Evolutionary conservation across 257 asterid genomes (phyloP).

Genomic region (Solanum chaucha): DNA sequence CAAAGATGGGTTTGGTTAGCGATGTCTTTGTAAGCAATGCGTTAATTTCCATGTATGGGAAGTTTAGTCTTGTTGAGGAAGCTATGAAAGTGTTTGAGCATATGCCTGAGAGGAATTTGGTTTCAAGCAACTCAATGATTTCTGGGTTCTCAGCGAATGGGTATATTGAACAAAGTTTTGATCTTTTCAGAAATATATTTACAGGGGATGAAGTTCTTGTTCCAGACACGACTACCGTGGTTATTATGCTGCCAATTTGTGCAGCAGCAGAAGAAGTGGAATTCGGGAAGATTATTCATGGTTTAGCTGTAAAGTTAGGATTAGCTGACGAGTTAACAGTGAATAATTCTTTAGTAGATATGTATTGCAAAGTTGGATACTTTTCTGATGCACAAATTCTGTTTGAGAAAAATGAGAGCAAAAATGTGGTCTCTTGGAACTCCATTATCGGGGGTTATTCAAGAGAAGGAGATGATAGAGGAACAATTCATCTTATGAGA

Average conservation of each 20-base stretch:
- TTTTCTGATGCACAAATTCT: slow-evolving; percentile 11
- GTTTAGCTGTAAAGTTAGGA: slow-evolving; percentile 16
- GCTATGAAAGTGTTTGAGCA: slow-evolving; percentile 2
- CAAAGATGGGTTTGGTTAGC: too few species aligned
- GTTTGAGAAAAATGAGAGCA: slow-evolving; percentile 7
- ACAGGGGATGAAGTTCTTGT: too few species aligned
- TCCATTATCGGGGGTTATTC: slow-evolving; percentile 23
- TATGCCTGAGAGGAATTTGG: slow-evolving; percentile 21
- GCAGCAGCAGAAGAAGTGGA: slow-evolving; percentile 5
- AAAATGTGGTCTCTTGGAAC: slow-evolving; percentile 27
- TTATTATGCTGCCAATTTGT: slow-evolving; percentile 20
- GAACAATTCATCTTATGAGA: slow-evolving; percentile 13
- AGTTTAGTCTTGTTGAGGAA: neutral
- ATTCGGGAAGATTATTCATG: slow-evolving; percentile 17
- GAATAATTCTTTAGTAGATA: slow-evolving; percentile 21
- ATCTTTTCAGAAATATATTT: slow-evolving; percentile 1
- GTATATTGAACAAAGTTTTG: slow-evolving; percentile 1
- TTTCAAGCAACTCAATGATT: slow-evolving; percentile 20
- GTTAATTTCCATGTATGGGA: too few species aligned
- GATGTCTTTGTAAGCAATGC: too few species aligned
- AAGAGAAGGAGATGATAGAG: slow-evolving; percentile 9
- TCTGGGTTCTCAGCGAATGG: slow-evolving; percentile 11
- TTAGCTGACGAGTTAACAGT: slow-evolving; percentile 11
- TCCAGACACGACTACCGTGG: slow-evolving; percentile 16
- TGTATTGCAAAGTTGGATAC: slow-evolving; percentile 22